Base-by-base conservation (phyloP, 805 yeast genomes). In the Teunomyces tritomae region DNA sequence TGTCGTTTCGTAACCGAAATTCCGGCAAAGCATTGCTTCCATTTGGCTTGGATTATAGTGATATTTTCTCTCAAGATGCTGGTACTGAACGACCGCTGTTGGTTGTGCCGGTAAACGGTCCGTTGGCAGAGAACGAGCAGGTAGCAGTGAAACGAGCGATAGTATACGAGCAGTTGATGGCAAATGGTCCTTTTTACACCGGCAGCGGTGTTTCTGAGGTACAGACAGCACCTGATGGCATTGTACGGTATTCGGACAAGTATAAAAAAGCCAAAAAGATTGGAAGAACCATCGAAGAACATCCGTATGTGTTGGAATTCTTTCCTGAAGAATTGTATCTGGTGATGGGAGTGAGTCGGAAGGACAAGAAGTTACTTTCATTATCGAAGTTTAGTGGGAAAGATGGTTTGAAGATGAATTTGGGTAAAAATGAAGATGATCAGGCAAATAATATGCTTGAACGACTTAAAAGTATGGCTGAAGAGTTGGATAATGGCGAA, bases 241-340 rank as follows among this genome's bases (percentile, higher is more conserved):
- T 91, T 37, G 80, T 84, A 60, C 76, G 97, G 57, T 89, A 89
- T 61, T 82, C 95, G 2, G 97, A 91, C 64, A 76, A 75, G 62
- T 91, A 87, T 65, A 71, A 84, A 53, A 85, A 85, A 62, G 82
- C 81, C 56, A 78, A 87, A 47, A 82, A 79, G 57, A 78, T 84
- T 11, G 89, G 89, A 1, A 77, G 84, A 44, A 83, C 91, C 2
- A 78, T 85, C 7, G 85, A 83, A 51, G 90, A 86, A 45, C 90
- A 87, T 67, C 95, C 96, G 1, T 88, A 84, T 62, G 77, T 78
- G 47, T 58, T 81, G 7, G 82, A 79, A 46, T 76, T 87, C 53
- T 86, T 89, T 60, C 97, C 97, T 0, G 76, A 73, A 13, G 97
- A 91, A 62, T 69, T 91, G 47, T 83, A 85, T 54, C 67, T 76